These are phyloP conservation scores for Annona cherimola DNA, from an alignment of 164 flowering plant species.

Conservation along the genomic window DNA sequence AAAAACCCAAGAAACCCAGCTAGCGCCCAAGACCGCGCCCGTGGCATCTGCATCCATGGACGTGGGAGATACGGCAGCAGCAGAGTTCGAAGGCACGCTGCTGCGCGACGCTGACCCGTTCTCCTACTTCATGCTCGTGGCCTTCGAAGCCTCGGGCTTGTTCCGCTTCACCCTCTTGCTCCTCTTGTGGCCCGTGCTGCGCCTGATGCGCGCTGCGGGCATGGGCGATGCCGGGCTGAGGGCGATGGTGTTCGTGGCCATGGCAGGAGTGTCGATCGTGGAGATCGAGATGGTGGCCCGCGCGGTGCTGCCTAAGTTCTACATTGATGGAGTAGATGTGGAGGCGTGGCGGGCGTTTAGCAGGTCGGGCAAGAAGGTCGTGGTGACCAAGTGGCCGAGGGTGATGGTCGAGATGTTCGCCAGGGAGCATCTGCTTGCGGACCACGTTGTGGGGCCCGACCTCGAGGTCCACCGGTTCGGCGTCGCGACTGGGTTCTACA, in stretches of 20 bases:
- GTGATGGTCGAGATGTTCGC: conserved; percentile 82
- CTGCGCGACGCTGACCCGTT: conserved; percentile 55
- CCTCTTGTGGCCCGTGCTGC: conserved; percentile 62
- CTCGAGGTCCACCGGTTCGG: conserved; percentile 62
- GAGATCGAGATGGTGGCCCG: conserved; percentile 80
- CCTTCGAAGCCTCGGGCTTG: conserved; percentile 81
- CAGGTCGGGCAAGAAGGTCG: conserved; percentile 48
- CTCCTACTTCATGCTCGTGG: conserved; percentile 95
- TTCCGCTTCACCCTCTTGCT: conserved; percentile 64
- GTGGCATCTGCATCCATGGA: conserved; percentile 3
- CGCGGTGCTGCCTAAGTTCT: conserved; percentile 94
- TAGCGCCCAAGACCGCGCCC: not conserved
- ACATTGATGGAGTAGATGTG: conserved; percentile 70
- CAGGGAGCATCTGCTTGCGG: conserved; percentile 75
- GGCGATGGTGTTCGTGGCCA: conserved; percentile 60
- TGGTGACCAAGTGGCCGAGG: conserved; percentile 65
- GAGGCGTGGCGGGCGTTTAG: conserved; percentile 71
- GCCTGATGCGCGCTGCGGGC: conserved; percentile 38
- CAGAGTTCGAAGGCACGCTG: conserved; percentile 75
- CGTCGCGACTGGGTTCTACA: conserved; percentile 64
- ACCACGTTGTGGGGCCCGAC: conserved; percentile 68
- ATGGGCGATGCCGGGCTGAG: conserved; percentile 42
- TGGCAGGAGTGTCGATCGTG: conserved; percentile 42
- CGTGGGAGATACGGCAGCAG: not conserved
- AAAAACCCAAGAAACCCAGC: not conserved